Evolutionary conservation across 1,284 basidiomycete genomes (phyloP).

Genomic region (Pterulicium gracile): DNA sequence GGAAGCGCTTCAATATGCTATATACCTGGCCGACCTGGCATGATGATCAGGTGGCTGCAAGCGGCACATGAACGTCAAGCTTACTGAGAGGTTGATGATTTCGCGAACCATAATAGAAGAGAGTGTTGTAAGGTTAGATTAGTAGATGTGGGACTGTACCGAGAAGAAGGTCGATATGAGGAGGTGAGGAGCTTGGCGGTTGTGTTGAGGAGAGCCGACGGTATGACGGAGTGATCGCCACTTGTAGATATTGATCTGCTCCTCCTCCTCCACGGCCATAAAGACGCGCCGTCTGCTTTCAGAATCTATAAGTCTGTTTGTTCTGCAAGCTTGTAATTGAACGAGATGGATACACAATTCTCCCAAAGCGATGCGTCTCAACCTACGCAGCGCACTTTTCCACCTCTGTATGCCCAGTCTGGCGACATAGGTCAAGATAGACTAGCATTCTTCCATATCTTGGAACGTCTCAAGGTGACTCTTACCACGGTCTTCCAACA

Average conservation of each 20-base stretch:
- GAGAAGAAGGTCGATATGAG: neutral
- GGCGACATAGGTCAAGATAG: conserved; percentile 54
- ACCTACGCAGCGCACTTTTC: conserved; percentile 27
- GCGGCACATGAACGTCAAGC: conserved; percentile 7
- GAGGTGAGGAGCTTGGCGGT: too few species aligned
- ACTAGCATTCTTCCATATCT: conserved; percentile 81
- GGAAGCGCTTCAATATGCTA: too few species aligned
- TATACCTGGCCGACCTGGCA: conserved; percentile 54
- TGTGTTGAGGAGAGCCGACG: too few species aligned
- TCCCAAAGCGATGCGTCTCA: too few species aligned
- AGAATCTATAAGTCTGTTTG: too few species aligned
- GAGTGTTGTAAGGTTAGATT: neutral
- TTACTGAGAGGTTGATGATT: conserved; percentile 57
- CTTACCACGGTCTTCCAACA: neutral
- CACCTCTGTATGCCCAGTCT: conserved; percentile 42
- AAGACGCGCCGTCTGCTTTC: too few species aligned
- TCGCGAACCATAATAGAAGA: conserved; percentile 26
- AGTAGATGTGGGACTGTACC: neutral
- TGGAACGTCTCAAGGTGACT: conserved; percentile 77
- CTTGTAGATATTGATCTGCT: too few species aligned
- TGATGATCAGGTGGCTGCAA: conserved; percentile 7
- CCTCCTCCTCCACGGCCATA: too few species aligned
- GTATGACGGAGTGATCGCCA: too few species aligned
- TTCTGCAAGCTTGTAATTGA: too few species aligned
- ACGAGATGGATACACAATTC: too few species aligned